Conservation (phyloP, 371 early-diverging fungal species). For the Mucor indicus region DNA sequence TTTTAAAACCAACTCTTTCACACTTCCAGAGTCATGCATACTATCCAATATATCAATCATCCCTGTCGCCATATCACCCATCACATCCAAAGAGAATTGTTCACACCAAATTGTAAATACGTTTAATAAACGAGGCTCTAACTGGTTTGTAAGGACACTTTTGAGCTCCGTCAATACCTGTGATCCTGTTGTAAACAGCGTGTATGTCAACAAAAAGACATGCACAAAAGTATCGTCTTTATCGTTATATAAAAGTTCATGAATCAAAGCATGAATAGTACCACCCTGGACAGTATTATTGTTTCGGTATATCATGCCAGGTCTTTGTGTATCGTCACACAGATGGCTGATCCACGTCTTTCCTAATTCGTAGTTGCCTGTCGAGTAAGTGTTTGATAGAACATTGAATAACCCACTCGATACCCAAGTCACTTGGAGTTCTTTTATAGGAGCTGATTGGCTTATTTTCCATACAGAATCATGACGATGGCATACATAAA, state of each 20-base stretch:
- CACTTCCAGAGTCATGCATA: background rate
- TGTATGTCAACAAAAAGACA: slow-evolving; percentile 61
- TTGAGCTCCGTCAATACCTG: slow-evolving; percentile 55
- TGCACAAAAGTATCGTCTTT: slow-evolving; percentile 17
- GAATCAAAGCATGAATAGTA: slow-evolving; percentile 61
- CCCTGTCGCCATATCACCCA: slow-evolving; percentile 44
- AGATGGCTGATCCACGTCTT: too few species aligned
- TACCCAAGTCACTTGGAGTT: too few species aligned
- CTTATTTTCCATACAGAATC: too few species aligned
- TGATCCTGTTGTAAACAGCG: slow-evolving; percentile 51
- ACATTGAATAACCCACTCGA: too few species aligned
- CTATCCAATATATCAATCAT: slow-evolving; percentile 36
- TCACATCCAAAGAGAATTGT: slow-evolving; percentile 25
- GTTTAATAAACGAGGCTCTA: slow-evolving; percentile 11
- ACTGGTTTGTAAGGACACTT: slow-evolving; percentile 11
- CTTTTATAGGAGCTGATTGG: too few species aligned
- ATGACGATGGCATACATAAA: too few species aligned
- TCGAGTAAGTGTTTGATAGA: too few species aligned
- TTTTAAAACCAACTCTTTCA: slow-evolving; percentile 28
- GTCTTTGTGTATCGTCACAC: too few species aligned
- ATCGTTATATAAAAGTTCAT: slow-evolving; percentile 54
- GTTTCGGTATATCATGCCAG: too few species aligned
- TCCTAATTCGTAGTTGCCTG: too few species aligned
- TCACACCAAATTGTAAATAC: slow-evolving; percentile 31
- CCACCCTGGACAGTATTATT: too few species aligned